Evolutionary conservation across 495 filamentous ascomycete genomes (phyloP).

Genomic region (Neurospora sp.): DNA sequence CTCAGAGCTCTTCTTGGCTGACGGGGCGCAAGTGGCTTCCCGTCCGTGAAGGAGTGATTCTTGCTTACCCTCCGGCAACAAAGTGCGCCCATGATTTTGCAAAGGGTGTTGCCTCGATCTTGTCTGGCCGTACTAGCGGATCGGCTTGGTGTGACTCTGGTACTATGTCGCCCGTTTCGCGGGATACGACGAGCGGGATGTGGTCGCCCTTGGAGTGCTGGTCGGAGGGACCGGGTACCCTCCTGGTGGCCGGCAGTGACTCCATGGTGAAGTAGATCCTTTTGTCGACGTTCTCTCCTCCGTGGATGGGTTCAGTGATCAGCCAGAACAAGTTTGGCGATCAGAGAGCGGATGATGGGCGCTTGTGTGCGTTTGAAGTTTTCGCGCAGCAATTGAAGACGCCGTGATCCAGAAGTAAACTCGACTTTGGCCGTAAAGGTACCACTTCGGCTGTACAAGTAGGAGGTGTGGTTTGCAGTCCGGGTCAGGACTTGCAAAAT

Average conservation of each 20-base stretch:
- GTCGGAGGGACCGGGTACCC: constrained; percentile 9
- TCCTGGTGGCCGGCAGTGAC: constrained; percentile 12
- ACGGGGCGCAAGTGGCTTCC: not conserved
- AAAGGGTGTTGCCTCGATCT: constrained; percentile 36
- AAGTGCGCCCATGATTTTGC: constrained; percentile 83
- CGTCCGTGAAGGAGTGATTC: not conserved
- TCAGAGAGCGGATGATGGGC: not conserved
- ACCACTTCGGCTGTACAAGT: not conserved
- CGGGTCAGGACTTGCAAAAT: not conserved
- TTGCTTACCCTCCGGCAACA: constrained; percentile 70
- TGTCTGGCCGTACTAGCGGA: constrained; percentile 18
- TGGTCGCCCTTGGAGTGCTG: constrained; percentile 12
- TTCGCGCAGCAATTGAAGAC: not conserved
- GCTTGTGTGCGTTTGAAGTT: not conserved
- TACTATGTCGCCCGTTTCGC: constrained; percentile 50
- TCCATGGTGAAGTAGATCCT: constrained; percentile 11
- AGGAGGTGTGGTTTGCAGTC: not conserved
- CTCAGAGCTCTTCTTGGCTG: not conserved
- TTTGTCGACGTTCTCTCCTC: not conserved
- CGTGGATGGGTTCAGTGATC: not conserved
- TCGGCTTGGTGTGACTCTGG: constrained; percentile 31
- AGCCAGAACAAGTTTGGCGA: not conserved
- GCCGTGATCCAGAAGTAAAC: not conserved
- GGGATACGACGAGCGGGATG: constrained; percentile 42
- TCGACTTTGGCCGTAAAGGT: not conserved